Conservation (phyloP, 2,329 filamentous ascomycete species). For the Microdochium trichocladiopsis region DNA sequence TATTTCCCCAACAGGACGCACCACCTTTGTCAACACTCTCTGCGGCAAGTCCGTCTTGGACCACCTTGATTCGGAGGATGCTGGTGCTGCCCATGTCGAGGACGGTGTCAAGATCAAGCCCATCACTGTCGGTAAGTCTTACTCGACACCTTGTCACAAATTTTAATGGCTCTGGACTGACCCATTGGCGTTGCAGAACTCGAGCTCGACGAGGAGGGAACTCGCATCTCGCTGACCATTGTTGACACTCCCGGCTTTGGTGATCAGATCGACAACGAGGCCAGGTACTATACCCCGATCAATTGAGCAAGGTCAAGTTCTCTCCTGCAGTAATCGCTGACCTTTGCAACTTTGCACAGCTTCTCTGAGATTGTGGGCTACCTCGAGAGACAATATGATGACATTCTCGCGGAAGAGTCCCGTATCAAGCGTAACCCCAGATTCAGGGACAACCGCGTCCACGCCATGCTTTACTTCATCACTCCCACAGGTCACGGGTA, state of each 20-base stretch:
- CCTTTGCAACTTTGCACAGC: slow-evolving; percentile 44
- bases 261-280: slow-evolving; percentile 98
- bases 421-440: slow-evolving; percentile 99
- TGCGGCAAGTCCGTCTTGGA: slow-evolving; percentile 89
- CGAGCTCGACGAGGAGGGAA: slow-evolving; percentile 96
- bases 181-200: slow-evolving; percentile 52
- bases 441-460: slow-evolving; percentile 98
- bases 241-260: slow-evolving; percentile 98
- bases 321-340: no score
- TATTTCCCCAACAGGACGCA: slow-evolving; percentile 59
- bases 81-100: slow-evolving; percentile 81
- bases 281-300: slow-evolving; percentile 57
- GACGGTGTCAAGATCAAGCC: slow-evolving; percentile 99
- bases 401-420: slow-evolving; percentile 97
- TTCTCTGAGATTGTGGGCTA: slow-evolving; percentile 98
- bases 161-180: slow-evolving; percentile 21
- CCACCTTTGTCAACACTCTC: slow-evolving; percentile 98
- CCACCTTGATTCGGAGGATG: slow-evolving; percentile 90
- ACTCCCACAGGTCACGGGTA: slow-evolving; percentile 94
- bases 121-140: slow-evolving; percentile 79
- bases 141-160: slow-evolving; percentile 1
- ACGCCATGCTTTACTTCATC: slow-evolving; percentile 98
- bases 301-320: no score
- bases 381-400: slow-evolving; percentile 98
- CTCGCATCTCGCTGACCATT: slow-evolving; percentile 94